Percentiles rank a stretch among this genome's conserved stretches.
Evolutionary conservation across 2,329 filamentous ascomycete species (phyloP).

Genomic region (Tolypocladium capitatum): DNA sequence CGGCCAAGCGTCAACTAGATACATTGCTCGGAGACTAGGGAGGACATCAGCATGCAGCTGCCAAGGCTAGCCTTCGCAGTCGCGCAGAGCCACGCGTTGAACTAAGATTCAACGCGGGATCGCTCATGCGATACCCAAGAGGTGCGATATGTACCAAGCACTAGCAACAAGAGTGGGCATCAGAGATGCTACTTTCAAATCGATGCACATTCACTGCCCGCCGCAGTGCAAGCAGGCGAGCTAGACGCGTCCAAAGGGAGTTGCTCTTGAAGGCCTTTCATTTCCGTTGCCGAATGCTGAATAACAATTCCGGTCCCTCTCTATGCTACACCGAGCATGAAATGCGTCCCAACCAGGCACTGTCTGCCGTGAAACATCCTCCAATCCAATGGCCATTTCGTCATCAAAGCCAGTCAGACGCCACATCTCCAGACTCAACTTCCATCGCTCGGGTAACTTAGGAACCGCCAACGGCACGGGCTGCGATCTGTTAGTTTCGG

Average conservation of each 20-base stretch:
- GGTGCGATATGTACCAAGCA: background rate
- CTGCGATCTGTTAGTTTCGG: slow-evolving; percentile 25
- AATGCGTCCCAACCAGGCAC: slow-evolving; percentile 25
- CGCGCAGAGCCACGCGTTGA: background rate
- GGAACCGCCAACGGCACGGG: slow-evolving; percentile 46
- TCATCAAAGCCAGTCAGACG: slow-evolving; percentile 24
- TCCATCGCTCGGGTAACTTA: slow-evolving; percentile 21
- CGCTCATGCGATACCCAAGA: too few relatives aligned
- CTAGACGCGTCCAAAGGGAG: background rate
- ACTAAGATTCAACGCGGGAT: background rate
- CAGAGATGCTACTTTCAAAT: background rate
- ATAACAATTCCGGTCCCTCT: slow-evolving; percentile 21
- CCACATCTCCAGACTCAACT: slow-evolving; percentile 22
- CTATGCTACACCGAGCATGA: slow-evolving; percentile 26
- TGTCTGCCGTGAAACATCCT: slow-evolving; percentile 20
- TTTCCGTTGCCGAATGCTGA: slow-evolving; percentile 26
- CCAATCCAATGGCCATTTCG: slow-evolving; percentile 20
- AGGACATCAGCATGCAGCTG: background rate
- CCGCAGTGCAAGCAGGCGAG: background rate
- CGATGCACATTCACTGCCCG: background rate
- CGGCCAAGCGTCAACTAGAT: background rate
- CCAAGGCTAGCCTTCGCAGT: background rate
- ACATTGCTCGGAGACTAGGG: background rate
- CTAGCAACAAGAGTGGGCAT: background rate
- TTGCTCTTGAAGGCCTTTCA: slow-evolving; percentile 20